Evolutionary conservation across 768 basidiomycete genomes (phyloP).

Genomic region (Hydnomerulius pinastri): DNA sequence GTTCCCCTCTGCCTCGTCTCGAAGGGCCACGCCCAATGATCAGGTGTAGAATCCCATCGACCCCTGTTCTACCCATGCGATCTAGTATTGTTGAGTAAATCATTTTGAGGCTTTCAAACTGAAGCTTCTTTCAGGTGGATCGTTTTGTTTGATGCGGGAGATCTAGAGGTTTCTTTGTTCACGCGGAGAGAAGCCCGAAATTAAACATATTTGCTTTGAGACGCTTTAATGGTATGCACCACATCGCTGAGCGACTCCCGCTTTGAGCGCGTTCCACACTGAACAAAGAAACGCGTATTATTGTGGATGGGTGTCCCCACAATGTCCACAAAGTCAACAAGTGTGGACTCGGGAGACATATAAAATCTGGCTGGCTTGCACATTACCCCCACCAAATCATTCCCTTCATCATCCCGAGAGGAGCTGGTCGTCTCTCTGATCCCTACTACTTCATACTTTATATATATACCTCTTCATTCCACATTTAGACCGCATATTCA

Average conservation of each 20-base stretch:
- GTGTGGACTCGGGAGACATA: constrained; percentile 5
- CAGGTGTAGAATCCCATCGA: too few species aligned
- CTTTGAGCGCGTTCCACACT: neutral
- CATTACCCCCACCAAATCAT: neutral
- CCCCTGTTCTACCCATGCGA: too few species aligned
- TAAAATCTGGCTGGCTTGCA: constrained; percentile 5
- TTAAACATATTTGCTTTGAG: neutral
- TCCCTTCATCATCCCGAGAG: constrained; percentile 2
- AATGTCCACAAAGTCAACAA: constrained; percentile 4
- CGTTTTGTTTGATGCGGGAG: too few species aligned
- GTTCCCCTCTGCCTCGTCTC: too few species aligned
- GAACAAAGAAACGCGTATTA: neutral
- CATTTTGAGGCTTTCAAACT: too few species aligned
- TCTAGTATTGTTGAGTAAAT: too few species aligned
- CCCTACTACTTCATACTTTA: neutral
- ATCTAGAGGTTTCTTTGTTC: constrained; percentile 1
- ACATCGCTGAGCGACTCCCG: neutral
- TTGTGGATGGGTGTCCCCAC: neutral
- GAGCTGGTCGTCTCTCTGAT: constrained; percentile 21
- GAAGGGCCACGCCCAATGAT: too few species aligned
- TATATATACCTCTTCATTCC: neutral
- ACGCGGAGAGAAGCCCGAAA: neutral
- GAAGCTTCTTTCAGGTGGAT: neutral
- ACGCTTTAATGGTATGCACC: neutral
- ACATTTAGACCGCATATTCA: neutral